Conservation (phyloP, 73 alveolate species). For the Breviolum minutum region DNA sequence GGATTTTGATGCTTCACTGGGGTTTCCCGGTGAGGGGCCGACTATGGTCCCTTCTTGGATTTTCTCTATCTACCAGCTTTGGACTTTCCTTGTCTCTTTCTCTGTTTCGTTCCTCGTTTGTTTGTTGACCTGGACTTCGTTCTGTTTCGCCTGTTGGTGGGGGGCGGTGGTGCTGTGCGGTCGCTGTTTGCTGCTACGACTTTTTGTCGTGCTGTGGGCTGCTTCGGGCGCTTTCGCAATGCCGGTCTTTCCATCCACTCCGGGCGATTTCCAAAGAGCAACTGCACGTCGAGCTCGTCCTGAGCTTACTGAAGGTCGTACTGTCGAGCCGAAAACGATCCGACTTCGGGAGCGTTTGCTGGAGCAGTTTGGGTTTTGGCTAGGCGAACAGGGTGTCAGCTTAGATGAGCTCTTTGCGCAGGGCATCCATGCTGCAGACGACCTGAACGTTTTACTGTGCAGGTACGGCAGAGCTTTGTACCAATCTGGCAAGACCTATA, state of each 20-base stretch:
- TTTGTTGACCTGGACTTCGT: neutral
- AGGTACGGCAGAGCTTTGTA: neutral
- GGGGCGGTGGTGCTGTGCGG: too few relatives aligned
- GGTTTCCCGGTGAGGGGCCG: constrained; percentile 29
- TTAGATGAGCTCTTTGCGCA: neutral
- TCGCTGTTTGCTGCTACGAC: neutral
- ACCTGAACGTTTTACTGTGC: neutral
- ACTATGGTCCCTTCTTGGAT: too few relatives aligned
- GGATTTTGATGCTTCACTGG: neutral
- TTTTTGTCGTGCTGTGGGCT: neutral
- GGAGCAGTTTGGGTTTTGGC: neutral
- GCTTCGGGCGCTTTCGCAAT: too few relatives aligned
- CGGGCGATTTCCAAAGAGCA: too few relatives aligned
- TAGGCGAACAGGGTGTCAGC: neutral
- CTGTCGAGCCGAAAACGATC: too few relatives aligned
- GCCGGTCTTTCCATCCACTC: too few relatives aligned
- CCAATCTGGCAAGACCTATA: neutral
- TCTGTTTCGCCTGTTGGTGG: neutral
- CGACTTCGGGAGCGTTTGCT: neutral
- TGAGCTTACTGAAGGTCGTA: too few relatives aligned
- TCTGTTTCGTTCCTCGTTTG: neutral
- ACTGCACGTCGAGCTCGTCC: too few relatives aligned
- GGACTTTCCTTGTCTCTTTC: neutral
- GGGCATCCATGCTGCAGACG: neutral
- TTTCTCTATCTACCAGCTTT: too few relatives aligned